Evolutionary conservation across 352 stramenopile genomes (phyloP).

Genomic region (Peronospora tabacina): DNA sequence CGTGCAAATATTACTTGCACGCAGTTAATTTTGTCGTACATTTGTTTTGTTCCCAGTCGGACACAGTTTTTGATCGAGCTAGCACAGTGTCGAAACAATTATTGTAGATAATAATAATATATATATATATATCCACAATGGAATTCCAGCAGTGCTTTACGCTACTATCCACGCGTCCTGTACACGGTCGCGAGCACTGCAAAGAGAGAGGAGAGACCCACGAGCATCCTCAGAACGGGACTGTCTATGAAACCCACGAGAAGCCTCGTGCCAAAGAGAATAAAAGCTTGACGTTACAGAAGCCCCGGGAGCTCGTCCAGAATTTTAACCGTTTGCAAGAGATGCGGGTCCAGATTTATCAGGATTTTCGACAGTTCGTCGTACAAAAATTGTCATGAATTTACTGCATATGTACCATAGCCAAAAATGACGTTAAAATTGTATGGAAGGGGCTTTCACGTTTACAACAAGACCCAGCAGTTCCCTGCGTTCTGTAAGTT

Average conservation of each 20-base stretch:
- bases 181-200: slow-evolving; percentile 52
- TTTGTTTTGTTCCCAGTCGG: background rate
- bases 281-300: slow-evolving; percentile 9
- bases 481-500: slow-evolving; percentile 60
- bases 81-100: too few relatives aligned
- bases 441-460: slow-evolving; percentile 44
- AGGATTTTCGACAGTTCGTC: slow-evolving; percentile 47
- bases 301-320: slow-evolving; percentile 24
- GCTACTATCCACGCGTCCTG: slow-evolving; percentile 51
- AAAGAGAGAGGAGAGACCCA: slow-evolving; percentile 26
- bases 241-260: background rate
- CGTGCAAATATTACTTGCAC: too few relatives aligned
- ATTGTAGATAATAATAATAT: too few relatives aligned
- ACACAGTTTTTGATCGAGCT: background rate
- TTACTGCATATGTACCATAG: background rate
- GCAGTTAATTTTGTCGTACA: slow-evolving; percentile 6
- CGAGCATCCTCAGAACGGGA: background rate
- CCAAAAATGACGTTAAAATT: background rate
- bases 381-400: background rate
- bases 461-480: slow-evolving; percentile 51
- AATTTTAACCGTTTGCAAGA: slow-evolving; percentile 54
- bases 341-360: slow-evolving; percentile 62
- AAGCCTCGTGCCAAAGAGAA: background rate
- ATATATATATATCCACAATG: too few relatives aligned
- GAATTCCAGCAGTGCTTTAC: slow-evolving; percentile 60